phyloP scores from a whole-genome alignment of 176 grass and related monocot genomes.

The Aegilops bicornis region DNA sequence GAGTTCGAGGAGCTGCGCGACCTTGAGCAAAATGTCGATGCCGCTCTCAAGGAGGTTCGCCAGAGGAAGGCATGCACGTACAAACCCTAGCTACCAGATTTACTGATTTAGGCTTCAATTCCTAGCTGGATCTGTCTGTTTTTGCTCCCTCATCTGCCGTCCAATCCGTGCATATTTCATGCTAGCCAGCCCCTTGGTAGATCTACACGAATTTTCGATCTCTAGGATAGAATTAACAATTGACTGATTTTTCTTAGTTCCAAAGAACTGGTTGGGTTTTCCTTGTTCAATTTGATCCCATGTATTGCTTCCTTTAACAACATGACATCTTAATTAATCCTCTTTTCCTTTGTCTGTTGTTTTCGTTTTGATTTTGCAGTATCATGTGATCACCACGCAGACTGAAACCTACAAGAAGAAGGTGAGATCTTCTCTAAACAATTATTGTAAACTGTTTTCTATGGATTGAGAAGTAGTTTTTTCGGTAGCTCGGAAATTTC shows the following conservation, averaged over 20 bases:
- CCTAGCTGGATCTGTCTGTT: not conserved
- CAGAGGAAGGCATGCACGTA: conserved; percentile 58
- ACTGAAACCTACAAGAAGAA: conserved; percentile 97
- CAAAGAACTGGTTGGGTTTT: not conserved
- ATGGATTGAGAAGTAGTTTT: not conserved
- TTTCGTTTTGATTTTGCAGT: conserved; percentile 50
- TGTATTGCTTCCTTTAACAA: not conserved
- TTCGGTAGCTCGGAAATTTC: too few relatives aligned
- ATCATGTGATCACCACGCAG: conserved; percentile 79
- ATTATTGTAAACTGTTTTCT: not conserved
- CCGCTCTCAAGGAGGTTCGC: conserved; percentile 80
- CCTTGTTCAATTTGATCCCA: not conserved
- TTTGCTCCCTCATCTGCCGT: not conserved
- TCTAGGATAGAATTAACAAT: not conserved
- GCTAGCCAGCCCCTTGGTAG: not conserved
- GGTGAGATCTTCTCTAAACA: conserved; percentile 33
- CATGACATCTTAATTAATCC: not conserved
- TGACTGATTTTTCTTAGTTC: not conserved
- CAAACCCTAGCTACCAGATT: conserved; percentile 18
- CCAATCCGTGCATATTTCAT: conserved; percentile 48
- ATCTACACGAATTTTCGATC: not conserved
- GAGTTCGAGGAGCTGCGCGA: conserved; percentile 79
- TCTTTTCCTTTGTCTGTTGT: not conserved
- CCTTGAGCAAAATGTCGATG: conserved; percentile 86
- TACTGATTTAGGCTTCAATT: not conserved